These are phyloP conservation scores for Aureobasidium leucospermi DNA, from an alignment of 2,329 filamentous ascomycete species.

Conservation along the genomic window DNA sequence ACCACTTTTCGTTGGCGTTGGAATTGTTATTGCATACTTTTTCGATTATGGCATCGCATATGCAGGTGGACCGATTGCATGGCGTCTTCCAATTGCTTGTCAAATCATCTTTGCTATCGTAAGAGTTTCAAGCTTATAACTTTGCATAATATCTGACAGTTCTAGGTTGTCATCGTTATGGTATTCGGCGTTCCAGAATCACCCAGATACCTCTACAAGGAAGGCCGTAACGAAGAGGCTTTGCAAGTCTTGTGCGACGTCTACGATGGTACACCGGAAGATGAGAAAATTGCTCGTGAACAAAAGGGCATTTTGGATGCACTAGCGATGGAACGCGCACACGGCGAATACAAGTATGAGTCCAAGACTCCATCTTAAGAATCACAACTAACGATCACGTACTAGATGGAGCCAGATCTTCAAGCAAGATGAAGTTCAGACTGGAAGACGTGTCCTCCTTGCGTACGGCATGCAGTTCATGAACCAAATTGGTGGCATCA, in stretches of 20 bases:
- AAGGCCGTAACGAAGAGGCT: conserved; percentile 26
- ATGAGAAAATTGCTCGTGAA: conserved; percentile 24
- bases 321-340: conserved; percentile 29
- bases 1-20: conserved; percentile 29
- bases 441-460: conserved; percentile 32
- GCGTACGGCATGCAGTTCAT: conserved; percentile 35
- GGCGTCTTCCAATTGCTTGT: conserved; percentile 41
- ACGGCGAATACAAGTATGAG: conserved; percentile 29
- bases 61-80: conserved; percentile 36
- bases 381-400: neutral
- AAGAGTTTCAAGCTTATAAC: neutral
- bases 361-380: accelerated
- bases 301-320: conserved; percentile 31
- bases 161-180: conserved; percentile 32
- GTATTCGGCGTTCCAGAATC: conserved; percentile 33
- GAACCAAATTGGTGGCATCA: conserved; percentile 34
- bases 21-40: conserved; percentile 28
- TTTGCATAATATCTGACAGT: neutral
- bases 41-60: conserved; percentile 33
- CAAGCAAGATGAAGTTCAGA: conserved; percentile 34
- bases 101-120: conserved; percentile 37
- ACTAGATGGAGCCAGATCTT: conserved; percentile 31
- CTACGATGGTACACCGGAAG: conserved; percentile 23
- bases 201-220: conserved; percentile 33
- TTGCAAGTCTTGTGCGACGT: conserved; percentile 29